These are phyloP conservation scores for Diutina rugosa DNA, from an alignment of 1,139 yeast species.

Conservation along the genomic window DNA sequence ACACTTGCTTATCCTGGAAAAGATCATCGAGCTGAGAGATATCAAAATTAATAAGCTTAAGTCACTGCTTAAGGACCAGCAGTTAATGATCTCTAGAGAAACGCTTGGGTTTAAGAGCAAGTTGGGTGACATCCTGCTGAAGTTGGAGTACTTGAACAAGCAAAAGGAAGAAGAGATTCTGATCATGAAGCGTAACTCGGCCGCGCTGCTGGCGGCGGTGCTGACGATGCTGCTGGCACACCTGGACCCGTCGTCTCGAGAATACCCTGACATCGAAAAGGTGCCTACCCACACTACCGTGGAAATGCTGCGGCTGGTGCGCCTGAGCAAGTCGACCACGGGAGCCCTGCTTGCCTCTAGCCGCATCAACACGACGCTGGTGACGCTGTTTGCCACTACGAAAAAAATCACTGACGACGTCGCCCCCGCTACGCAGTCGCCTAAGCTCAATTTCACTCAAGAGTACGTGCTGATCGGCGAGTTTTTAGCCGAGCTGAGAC, in stretches of 20 bases:
- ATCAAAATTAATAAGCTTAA: conserved; percentile 47
- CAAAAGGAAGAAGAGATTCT: conserved; percentile 1
- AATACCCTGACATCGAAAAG: neutral
- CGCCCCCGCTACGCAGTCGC: conserved; percentile 5
- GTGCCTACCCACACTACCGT: neutral
- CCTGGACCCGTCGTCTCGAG: neutral
- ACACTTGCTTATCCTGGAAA: conserved; percentile 36
- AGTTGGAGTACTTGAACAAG: conserved; percentile 14
- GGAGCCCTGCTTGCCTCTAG: neutral
- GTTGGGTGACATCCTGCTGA: conserved; percentile 28
- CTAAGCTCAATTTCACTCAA: neutral
- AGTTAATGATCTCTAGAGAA: conserved; percentile 34
- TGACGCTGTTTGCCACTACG: neutral
- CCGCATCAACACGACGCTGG: neutral
- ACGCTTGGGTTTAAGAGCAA: conserved; percentile 41
- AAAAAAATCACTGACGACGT: neutral
- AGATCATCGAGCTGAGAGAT: conserved; percentile 47
- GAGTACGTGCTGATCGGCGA: conserved; percentile 3
- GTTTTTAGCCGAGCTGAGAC: conserved; percentile 7
- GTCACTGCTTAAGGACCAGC: conserved; percentile 36
- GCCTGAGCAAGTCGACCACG: neutral
- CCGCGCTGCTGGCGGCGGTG: conserved; percentile 4
- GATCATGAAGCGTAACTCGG: conserved; percentile 2
- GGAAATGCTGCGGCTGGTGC: conserved; percentile 5
- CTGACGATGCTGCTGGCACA: neutral